These are phyloP conservation scores for Kwoniella dejecticola DNA, from an alignment of 768 basidiomycete species.

Conservation along the genomic window DNA sequence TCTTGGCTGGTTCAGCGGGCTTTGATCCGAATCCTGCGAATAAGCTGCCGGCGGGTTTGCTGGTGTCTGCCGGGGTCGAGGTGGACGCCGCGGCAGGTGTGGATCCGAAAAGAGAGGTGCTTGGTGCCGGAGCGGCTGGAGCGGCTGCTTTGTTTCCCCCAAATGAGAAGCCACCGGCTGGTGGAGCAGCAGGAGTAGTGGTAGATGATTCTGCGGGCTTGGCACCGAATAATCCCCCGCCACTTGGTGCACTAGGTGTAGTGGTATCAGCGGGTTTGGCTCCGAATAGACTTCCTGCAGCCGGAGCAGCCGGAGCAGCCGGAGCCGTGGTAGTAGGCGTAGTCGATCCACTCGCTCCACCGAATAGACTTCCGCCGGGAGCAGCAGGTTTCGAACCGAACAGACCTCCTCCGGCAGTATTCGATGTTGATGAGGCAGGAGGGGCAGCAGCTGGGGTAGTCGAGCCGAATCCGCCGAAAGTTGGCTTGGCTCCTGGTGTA, in stretches of 20 bases:
- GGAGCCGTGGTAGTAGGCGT: slow-evolving; percentile 10
- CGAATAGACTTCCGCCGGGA: slow-evolving; percentile 24
- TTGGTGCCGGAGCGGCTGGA: slow-evolving; percentile 13
- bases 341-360: slow-evolving; percentile 1
- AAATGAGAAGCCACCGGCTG: slow-evolving; percentile 21
- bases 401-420: slow-evolving; percentile 14
- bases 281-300: slow-evolving; percentile 38
- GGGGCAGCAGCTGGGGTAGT: slow-evolving; percentile 41
- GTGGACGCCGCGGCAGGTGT: background rate
- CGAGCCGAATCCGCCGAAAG: slow-evolving; percentile 39
- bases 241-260: slow-evolving; percentile 15
- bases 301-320: background rate
- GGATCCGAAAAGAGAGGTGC: slow-evolving; percentile 10
- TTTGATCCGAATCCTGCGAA: slow-evolving; percentile 23
- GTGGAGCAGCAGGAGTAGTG: slow-evolving; percentile 30
- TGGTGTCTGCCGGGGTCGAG: slow-evolving; percentile 8
- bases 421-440: slow-evolving; percentile 27
- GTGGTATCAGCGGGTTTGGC: slow-evolving; percentile 23
- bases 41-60: slow-evolving; percentile 11
- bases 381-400: slow-evolving; percentile 35
- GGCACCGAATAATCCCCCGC: slow-evolving; percentile 32
- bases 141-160: slow-evolving; percentile 30
- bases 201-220: slow-evolving; percentile 29
- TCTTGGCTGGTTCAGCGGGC: slow-evolving; percentile 29
- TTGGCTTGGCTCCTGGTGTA: slow-evolving; percentile 43